Evolutionary conservation across 768 basidiomycete species (phyloP), one percentile per base, ranked within the genome.

Genomic region (Tubosaeta sp.): DNA sequence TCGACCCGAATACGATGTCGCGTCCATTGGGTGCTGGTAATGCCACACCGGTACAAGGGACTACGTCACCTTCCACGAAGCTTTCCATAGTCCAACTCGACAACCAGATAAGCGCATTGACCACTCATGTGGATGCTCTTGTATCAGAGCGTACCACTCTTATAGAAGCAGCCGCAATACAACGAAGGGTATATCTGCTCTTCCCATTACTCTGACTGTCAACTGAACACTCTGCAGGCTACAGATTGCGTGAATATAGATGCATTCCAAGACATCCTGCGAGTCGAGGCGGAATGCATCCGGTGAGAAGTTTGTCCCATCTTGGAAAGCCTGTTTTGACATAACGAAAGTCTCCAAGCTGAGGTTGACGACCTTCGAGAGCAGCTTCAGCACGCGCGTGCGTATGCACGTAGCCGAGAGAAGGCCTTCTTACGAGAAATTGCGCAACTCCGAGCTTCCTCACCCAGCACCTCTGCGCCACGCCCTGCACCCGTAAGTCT

Each of bases 51-150:
- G 29, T 34, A 19, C 45, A 42, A 19, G 41, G 14, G 6, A 46
- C 44, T 1, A 27, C 41, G 6, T 42, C 62, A 6, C 47, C 58
- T 18, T 40, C 48, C 14, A 56, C 49, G 14, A 35, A 46, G 47
- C 39, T 51, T 31, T 61, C 63, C 11, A 63, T 67, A 41, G 58
- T 54, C 3, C 66, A 66, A 25, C 61, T 78, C 16, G 69, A 74
- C 41, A 58, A 59, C 25, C 70, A 76, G 36, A 68, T 79, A 41
- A 62, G 56, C 9, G 57, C 55, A 0, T 60, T 78, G 42, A 65
- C 67, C 6, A 44, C 62, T 11, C 66, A 68, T 39, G 62, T 75
- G 22, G 71, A 75, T 13, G 63, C 61, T 3, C 72, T 77, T 30
- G 64, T 59, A 31, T 52, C 64, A 12, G 78, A 79, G 51, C 63